Evolutionary conservation across 2,329 filamentous ascomycete species (phyloP).

Genomic region (Dactylellina sp.): DNA sequence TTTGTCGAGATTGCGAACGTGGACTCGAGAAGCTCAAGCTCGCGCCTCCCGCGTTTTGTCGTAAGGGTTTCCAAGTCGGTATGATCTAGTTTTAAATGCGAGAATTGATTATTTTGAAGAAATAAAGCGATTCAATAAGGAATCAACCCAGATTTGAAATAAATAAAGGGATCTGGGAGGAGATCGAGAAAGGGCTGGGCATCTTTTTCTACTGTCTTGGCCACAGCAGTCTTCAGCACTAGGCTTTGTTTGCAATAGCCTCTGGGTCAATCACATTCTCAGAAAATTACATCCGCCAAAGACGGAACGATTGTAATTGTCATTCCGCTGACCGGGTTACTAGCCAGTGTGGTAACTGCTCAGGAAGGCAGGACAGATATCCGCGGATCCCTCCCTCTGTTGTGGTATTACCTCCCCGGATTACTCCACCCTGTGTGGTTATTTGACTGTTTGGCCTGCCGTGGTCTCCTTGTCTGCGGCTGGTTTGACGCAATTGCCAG

Average conservation of each 20-base stretch:
- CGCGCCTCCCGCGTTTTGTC: too few relatives aligned
- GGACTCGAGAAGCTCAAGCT: neutral
- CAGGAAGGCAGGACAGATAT: neutral
- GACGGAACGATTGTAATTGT: conserved; percentile 43
- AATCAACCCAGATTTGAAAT: neutral
- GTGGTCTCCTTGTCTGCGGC: too few relatives aligned
- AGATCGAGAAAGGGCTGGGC: conserved; percentile 36
- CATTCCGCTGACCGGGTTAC: conserved; percentile 38
- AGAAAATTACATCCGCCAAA: conserved; percentile 8
- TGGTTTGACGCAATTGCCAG: too few relatives aligned
- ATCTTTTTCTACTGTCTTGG: conserved; percentile 36
- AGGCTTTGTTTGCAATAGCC: conserved; percentile 18
- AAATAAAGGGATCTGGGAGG: conserved; percentile 8
- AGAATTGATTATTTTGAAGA: neutral
- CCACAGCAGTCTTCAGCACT: conserved; percentile 15
- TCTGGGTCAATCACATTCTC: conserved; percentile 24
- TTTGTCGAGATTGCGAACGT: neutral
- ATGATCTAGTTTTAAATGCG: too few relatives aligned
- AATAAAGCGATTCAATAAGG: neutral
- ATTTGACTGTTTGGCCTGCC: too few relatives aligned
- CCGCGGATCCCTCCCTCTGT: neutral
- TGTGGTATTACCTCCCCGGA: neutral
- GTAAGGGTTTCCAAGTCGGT: too few relatives aligned
- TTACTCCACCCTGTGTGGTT: too few relatives aligned
- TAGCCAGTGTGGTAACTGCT: conserved; percentile 14